A percentile compares a stretch with the other conserved stretches of the same genome.
phyloP scores from a whole-genome alignment of 345 rosid species.

The Eucalyptus melliodora region DNA sequence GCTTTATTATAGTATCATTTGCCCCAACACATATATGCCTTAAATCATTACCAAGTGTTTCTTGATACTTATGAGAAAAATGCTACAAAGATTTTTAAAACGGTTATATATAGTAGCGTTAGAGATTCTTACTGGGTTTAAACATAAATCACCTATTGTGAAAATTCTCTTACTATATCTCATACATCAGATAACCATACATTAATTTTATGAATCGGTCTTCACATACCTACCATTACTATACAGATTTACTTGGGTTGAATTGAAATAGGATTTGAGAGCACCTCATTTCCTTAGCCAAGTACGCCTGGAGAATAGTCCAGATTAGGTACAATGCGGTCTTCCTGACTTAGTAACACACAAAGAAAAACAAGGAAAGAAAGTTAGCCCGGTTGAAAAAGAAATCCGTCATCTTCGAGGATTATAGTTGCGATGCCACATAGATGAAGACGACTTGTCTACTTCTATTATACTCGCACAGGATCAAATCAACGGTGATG shows the following conservation, averaged over 20 bases:
- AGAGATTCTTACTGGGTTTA: not conserved
- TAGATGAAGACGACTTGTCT: not conserved
- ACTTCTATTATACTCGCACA: not conserved
- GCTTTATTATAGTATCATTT: not conserved
- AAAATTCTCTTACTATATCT: not conserved
- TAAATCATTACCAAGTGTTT: not conserved
- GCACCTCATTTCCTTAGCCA: not conserved
- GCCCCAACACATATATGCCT: not conserved
- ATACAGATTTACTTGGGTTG: not conserved
- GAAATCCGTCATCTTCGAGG: not conserved
- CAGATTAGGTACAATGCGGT: not conserved
- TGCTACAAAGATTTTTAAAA: no score
- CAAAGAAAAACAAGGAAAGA: not conserved
- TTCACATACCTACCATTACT: no score
- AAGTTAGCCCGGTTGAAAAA: not conserved
- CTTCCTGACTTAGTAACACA: not conserved
- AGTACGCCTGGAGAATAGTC: not conserved
- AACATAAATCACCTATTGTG: not conserved
- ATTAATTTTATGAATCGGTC: not conserved
- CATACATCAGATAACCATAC: not conserved
- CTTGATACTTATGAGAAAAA: not conserved
- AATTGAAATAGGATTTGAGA: not conserved
- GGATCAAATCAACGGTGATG: not conserved
- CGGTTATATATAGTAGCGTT: no score
- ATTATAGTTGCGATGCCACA: not conserved